Base-by-base conservation (phyloP, 2,329 filamentous ascomycete species). In the Xylaria sp. region DNA sequence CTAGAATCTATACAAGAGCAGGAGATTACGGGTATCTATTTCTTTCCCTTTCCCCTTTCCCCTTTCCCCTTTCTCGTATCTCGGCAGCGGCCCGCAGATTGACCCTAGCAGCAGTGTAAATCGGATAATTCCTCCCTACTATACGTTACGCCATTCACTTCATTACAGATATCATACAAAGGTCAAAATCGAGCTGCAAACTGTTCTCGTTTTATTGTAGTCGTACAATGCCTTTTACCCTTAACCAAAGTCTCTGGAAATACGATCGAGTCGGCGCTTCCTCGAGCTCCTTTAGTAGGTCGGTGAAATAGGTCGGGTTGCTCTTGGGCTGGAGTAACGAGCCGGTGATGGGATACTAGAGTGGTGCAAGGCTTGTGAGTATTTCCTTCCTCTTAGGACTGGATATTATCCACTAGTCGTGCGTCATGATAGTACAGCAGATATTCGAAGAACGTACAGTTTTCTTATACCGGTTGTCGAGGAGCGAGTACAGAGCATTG, bases 271-370 rank as follows among this genome's bases (percentile, higher is more conserved):
- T 83, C 1, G 88, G 88, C 3, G 85, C 87, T 68, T 84, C 84
- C 37, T 89, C 84, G 23, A 91, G 80, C 73, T 91, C 88, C 56
- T 77, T 79, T 0, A 89, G 73, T 31, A 91, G 74, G 66, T 89
- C 84, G 19, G 78, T 74, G 71, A 88, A 91, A 73, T 91, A 88
- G 0, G 82, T 84, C 38, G 88, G 88, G 67, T 89, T 86, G 70
- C 85, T 88, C 72, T 80, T 82, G 14, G 88, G 88, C 56, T 79
- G 75, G 60, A 89, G 76, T 45, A 89, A 76, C 3, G 76, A 76
- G 42, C 83, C 82, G n/a, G 76, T 81, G 12, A 83, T 71, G 19
- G 78, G 78, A 68, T 85, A 83, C 81, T 83, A 59, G 21, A 38
- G 15, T 35, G 28, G 17, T 11, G 5, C 25, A 11, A 57, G 23